A percentile compares a stretch with the other conserved stretches of the same genome.
phyloP scores from a whole-genome alignment of 1,139 yeast genomes.

The Kodamaea arcana region DNA sequence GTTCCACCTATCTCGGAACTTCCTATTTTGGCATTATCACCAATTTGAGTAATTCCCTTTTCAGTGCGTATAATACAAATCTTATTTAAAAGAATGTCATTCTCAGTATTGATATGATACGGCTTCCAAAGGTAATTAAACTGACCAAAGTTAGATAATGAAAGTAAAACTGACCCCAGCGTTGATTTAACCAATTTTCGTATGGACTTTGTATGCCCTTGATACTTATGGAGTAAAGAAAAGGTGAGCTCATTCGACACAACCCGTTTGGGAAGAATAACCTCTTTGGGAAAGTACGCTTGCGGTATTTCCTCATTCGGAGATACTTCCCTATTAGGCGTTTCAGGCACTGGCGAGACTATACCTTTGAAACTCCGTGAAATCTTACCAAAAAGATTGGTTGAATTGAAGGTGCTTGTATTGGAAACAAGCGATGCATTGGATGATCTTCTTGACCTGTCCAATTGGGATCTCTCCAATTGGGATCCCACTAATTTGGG shows the following conservation, averaged over 20 bases:
- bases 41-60: background rate
- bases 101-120: constrained; percentile 14
- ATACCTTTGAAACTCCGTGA: too few relatives aligned
- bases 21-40: background rate
- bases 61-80: constrained; percentile 5
- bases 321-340: too few relatives aligned
- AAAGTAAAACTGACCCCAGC: constrained; percentile 30
- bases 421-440: too few relatives aligned
- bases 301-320: too few relatives aligned
- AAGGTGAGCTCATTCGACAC: constrained; percentile 2
- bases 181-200: constrained; percentile 52
- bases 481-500: too few relatives aligned
- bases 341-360: background rate
- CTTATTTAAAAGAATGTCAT: constrained; percentile 9
- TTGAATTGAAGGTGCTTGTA: too few relatives aligned
- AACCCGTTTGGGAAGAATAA: background rate
- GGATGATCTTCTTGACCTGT: too few relatives aligned
- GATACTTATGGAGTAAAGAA: constrained; percentile 47
- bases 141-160: constrained; percentile 40
- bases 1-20: background rate
- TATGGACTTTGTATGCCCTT: constrained; percentile 85
- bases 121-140: constrained; percentile 69
- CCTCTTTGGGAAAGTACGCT: constrained; percentile 2
- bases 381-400: too few relatives aligned
- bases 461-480: too few relatives aligned